Percentiles rank a stretch among this genome's conserved stretches.
Evolutionary conservation across 768 basidiomycete species (phyloP).

Genomic region (Solioccasus polychromus): DNA sequence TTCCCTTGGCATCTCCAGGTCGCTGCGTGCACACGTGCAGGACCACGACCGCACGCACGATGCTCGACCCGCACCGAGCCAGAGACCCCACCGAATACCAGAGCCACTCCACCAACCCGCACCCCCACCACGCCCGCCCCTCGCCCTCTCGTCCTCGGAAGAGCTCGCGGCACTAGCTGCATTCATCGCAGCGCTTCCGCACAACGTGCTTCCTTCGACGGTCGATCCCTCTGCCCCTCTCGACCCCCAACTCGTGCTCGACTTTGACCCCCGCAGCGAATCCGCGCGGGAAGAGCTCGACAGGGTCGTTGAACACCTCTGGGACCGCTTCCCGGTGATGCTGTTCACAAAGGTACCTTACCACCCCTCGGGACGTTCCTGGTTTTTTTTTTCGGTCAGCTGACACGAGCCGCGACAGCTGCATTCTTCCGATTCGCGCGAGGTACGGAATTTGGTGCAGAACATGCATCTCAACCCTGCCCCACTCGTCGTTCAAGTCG

Average conservation of each 20-base stretch:
- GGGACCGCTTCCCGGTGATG: conserved; percentile 72
- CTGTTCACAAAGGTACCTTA: conserved; percentile 72
- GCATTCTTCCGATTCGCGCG: conserved; percentile 63
- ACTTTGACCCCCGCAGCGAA: conserved; percentile 73
- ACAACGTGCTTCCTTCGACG: conserved; percentile 67
- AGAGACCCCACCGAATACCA: conserved; percentile 9
- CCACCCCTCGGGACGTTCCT: conserved; percentile 18
- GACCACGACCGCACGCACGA: conserved; percentile 7
- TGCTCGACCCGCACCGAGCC: conserved; percentile 22
- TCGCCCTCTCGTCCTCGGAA: conserved; percentile 50
- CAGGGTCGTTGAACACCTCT: conserved; percentile 60
- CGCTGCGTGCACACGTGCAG: conserved; percentile 26
- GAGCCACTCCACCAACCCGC: conserved; percentile 9
- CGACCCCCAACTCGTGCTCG: conserved; percentile 78
- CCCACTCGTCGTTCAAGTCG: conserved; percentile 69
- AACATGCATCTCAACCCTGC: conserved; percentile 57
- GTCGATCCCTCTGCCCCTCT: conserved; percentile 64
- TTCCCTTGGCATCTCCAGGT: conserved; percentile 37
- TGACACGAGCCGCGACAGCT: conserved; percentile 36
- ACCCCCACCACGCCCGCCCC: conserved; percentile 31
- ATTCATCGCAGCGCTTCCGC: conserved; percentile 70
- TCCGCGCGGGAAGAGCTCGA: conserved; percentile 59
- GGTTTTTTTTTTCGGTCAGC: not conserved
- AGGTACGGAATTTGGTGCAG: conserved; percentile 58
- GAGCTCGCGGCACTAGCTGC: conserved; percentile 75